A percentile compares a stretch with the other conserved stretches of the same genome.
Evolutionary conservation across 805 yeast genomes (phyloP).

Genomic region (Dipodascus albidus): DNA sequence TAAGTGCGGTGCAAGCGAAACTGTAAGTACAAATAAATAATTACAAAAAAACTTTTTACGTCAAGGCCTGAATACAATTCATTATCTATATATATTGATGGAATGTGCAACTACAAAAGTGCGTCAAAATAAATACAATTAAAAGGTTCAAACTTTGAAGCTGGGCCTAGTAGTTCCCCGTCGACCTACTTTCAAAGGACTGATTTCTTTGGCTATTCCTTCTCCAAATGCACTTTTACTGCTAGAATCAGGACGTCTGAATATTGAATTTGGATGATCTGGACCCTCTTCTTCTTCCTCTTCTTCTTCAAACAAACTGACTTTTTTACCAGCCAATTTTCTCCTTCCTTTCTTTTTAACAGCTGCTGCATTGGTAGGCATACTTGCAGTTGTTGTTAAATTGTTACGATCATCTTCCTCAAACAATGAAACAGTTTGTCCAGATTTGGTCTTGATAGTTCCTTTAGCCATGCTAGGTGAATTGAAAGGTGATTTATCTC

Average conservation of each 20-base stretch:
- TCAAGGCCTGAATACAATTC: neutral
- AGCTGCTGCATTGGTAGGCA: neutral
- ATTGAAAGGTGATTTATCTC: neutral
- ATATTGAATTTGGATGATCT: constrained; percentile 11
- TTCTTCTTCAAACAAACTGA: constrained; percentile 9
- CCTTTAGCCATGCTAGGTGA: neutral
- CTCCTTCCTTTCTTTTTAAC: constrained; percentile 8
- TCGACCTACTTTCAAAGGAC: constrained; percentile 9
- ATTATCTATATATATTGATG: neutral
- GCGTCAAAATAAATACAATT: too few relatives aligned
- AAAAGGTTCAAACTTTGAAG: neutral
- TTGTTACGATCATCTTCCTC: constrained; percentile 10
- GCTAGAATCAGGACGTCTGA: constrained; percentile 7
- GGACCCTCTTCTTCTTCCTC: constrained; percentile 7
- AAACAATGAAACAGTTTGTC: constrained; percentile 9
- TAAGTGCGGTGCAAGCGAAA: constrained; percentile 40
- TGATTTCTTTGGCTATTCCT: constrained; percentile 4
- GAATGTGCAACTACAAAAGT: neutral
- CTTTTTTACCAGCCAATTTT: constrained; percentile 8
- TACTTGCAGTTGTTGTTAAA: neutral
- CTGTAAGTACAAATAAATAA: constrained; percentile 12
- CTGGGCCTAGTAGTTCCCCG: neutral
- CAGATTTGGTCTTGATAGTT: neutral
- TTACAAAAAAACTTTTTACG: neutral
- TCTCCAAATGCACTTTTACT: neutral